A percentile compares a stretch with the other conserved stretches of the same genome.
Conservation (phyloP, 2,329 filamentous ascomycete species). For the Torrubiellomyces zombiae region DNA sequence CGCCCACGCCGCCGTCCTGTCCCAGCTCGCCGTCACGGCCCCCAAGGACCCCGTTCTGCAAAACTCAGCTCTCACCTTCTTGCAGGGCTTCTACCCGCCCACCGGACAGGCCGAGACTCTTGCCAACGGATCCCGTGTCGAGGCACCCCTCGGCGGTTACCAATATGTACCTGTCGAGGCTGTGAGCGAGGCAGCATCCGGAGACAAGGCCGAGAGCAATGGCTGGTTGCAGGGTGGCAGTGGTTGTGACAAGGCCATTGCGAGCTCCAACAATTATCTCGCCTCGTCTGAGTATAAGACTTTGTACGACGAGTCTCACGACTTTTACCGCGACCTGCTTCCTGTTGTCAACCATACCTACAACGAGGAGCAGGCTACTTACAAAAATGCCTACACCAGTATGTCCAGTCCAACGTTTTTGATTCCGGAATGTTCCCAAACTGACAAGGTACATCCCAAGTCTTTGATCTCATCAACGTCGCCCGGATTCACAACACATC, state of each 20-base stretch:
- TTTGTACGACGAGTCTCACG: slow-evolving; percentile 32
- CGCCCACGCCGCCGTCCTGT: slow-evolving; percentile 45
- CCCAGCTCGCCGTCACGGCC: slow-evolving; percentile 55
- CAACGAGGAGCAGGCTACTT: slow-evolving; percentile 25
- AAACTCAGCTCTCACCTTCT: slow-evolving; percentile 62
- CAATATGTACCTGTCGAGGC: slow-evolving; percentile 65
- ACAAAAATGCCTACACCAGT: slow-evolving; percentile 48
- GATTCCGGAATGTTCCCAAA: not conserved
- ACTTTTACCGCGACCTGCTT: slow-evolving; percentile 39
- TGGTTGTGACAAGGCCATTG: slow-evolving; percentile 36
- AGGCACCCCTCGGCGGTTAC: slow-evolving; percentile 60
- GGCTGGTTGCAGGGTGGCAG: slow-evolving; percentile 43
- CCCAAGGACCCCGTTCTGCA: slow-evolving; percentile 65
- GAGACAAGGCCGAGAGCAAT: slow-evolving; percentile 35
- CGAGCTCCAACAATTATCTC: slow-evolving; percentile 39
- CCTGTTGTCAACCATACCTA: slow-evolving; percentile 40
- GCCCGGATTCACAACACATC: slow-evolving; percentile 41
- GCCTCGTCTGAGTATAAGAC: slow-evolving; percentile 26
- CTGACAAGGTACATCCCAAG: slow-evolving; percentile 13
- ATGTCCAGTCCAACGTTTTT: slow-evolving; percentile 13
- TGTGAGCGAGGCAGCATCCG: slow-evolving; percentile 35
- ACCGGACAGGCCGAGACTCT: slow-evolving; percentile 45
- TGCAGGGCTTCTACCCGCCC: slow-evolving; percentile 78
- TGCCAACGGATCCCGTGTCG: slow-evolving; percentile 50
- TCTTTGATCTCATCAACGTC: slow-evolving; percentile 45